phyloP scores from a whole-genome alignment of 768 basidiomycete genomes.

The Suillus tomentosus region DNA sequence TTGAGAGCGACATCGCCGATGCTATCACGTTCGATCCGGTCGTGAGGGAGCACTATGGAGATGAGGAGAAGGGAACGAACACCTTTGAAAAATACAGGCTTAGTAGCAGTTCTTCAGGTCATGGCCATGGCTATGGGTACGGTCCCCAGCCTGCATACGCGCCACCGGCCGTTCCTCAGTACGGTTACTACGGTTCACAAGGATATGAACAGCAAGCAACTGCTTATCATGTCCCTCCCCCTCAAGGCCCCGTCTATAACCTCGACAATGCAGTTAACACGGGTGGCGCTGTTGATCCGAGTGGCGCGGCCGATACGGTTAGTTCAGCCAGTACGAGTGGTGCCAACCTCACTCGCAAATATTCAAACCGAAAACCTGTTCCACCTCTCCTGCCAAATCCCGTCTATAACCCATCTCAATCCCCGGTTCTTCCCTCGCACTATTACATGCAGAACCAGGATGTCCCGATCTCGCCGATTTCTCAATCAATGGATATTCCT shows the following conservation, averaged over 20 bases:
- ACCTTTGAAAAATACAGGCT: constrained; percentile 23
- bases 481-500: constrained; percentile 3
- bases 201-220: constrained; percentile 23
- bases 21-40: constrained; percentile 56
- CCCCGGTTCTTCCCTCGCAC: constrained; percentile 27
- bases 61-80: constrained; percentile 26
- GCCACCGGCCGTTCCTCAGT: constrained; percentile 13
- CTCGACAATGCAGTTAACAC: constrained; percentile 3
- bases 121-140: constrained; percentile 25
- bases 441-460: constrained; percentile 13
- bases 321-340: constrained; percentile 23
- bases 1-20: constrained; percentile 38
- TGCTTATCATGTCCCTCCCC: constrained; percentile 12
- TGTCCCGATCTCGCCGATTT: constrained; percentile 6
- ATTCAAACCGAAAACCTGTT: constrained; percentile 36
- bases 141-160: constrained; percentile 23
- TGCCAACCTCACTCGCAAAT: constrained; percentile 36
- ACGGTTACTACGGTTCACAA: constrained; percentile 22
- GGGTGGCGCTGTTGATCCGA: constrained; percentile 20
- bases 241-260: constrained; percentile 18
- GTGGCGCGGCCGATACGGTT: background rate
- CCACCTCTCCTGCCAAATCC: constrained; percentile 29
- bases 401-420: constrained; percentile 24
- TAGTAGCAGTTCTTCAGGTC: constrained; percentile 29
- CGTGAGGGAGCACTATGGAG: constrained; percentile 25